Conservation (phyloP, 306 rosid genomes). For the Medicago ruthenica region DNA sequence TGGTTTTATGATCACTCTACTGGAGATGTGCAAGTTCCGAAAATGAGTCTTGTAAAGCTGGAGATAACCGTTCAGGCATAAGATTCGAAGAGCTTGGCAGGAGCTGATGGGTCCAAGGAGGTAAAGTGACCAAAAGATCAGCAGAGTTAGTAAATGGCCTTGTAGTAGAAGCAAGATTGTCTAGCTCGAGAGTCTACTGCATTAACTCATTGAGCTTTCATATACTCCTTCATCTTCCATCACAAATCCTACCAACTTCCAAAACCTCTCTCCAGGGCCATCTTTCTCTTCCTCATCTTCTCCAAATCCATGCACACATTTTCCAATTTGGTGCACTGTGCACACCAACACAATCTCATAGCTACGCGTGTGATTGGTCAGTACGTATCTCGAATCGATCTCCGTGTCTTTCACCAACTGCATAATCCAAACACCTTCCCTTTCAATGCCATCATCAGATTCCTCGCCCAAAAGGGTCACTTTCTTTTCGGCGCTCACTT, state of each 20-base stretch:
- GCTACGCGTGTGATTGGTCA: conserved; percentile 21
- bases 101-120: conserved; percentile 21
- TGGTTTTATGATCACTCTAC: conserved; percentile 39
- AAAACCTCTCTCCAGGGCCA: too few relatives aligned
- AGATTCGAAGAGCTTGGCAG: conserved; percentile 66
- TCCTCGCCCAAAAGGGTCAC: too few relatives aligned
- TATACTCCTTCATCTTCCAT: not conserved
- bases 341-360: conserved; percentile 63
- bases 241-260: too few relatives aligned
- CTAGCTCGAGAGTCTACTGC: not conserved
- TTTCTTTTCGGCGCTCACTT: too few relatives aligned
- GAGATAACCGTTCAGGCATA: conserved; percentile 56
- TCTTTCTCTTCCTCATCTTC: conserved; percentile 42
- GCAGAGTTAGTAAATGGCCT: conserved; percentile 2
- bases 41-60: conserved; percentile 52
- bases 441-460: too few relatives aligned
- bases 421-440: too few relatives aligned
- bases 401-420: too few relatives aligned
- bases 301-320: conserved; percentile 61
- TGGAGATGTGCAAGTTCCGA: conserved; percentile 46
- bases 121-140: conserved; percentile 1
- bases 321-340: conserved; percentile 51
- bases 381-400: too few relatives aligned
- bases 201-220: not conserved
- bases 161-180: not conserved